Conservation (phyloP, 1,139 yeast genomes). For the Yarrowia galli region DNA sequence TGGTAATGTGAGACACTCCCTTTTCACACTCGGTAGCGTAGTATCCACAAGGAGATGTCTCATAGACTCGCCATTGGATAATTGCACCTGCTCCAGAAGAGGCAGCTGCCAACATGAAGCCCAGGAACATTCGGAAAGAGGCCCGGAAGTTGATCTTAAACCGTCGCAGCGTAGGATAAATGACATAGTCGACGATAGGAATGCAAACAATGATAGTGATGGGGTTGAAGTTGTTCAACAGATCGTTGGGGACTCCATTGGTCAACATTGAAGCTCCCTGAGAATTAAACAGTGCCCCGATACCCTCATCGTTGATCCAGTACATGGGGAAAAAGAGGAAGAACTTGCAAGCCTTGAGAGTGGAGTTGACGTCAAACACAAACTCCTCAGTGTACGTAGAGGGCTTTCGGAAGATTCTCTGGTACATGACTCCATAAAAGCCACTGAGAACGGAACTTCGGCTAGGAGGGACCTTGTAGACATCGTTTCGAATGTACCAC, state of each 20-base stretch:
- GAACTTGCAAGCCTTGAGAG: conserved; percentile 66
- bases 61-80: conserved; percentile 67
- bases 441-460: conserved; percentile 47
- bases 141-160: conserved; percentile 67
- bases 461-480: conserved; percentile 58
- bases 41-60: conserved; percentile 58
- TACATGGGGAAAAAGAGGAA: conserved; percentile 68
- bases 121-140: conserved; percentile 66
- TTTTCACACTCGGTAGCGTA: conserved; percentile 44
- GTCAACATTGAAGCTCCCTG: conserved; percentile 72
- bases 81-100: conserved; percentile 73
- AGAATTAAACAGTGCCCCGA: conserved; percentile 66
- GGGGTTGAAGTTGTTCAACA: conserved; percentile 72
- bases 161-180: conserved; percentile 66
- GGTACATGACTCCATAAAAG: conserved; percentile 36
- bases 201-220: conserved; percentile 68
- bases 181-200: conserved; percentile 64
- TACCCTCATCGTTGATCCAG: conserved; percentile 70
- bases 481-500: conserved; percentile 53
- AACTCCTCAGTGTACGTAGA: conserved; percentile 58
- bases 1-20: conserved; percentile 66
- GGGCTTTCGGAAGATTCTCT: conserved; percentile 46
- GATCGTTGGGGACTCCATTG: conserved; percentile 74
- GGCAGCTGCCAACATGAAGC: conserved; percentile 66
- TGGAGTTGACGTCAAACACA: conserved; percentile 66